Conservation (phyloP, 2,329 filamentous ascomycete species). For the Ophiostoma tasmaniense region DNA sequence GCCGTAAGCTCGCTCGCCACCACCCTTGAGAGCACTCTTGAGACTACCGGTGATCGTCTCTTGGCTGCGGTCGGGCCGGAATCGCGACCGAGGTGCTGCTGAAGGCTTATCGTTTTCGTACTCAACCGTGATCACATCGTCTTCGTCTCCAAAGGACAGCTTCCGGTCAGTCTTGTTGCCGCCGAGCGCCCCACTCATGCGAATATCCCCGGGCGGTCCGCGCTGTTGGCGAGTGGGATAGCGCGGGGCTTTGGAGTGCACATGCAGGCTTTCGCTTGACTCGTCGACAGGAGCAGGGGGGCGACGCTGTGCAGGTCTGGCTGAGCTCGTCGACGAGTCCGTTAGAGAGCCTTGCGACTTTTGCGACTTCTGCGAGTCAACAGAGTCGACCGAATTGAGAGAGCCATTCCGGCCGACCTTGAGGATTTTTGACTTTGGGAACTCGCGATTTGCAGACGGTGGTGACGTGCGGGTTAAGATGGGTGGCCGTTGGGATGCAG, state of each 20-base stretch:
- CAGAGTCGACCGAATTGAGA: background rate
- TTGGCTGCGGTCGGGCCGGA: background rate
- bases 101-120: background rate
- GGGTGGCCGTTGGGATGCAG: slow-evolving; percentile 4
- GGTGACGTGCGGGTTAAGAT: slow-evolving; percentile 12
- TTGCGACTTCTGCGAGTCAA: background rate
- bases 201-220: background rate
- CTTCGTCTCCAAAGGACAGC: background rate
- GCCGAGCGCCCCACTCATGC: slow-evolving; percentile 6
- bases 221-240: background rate
- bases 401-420: background rate
- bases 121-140: slow-evolving; percentile 3
- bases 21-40: background rate
- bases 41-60: background rate
- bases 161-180: background rate
- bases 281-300: background rate
- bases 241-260: slow-evolving; percentile 9
- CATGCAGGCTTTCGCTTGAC: slow-evolving; percentile 11
- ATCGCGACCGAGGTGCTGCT: background rate
- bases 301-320: background rate
- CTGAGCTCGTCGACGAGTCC: background rate
- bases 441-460: slow-evolving; percentile 4
- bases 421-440: background rate
- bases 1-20: background rate
- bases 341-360: background rate